Base-by-base conservation (phyloP, 2,329 filamentous ascomycete species). In the Westerdykella aurantiaca region DNA sequence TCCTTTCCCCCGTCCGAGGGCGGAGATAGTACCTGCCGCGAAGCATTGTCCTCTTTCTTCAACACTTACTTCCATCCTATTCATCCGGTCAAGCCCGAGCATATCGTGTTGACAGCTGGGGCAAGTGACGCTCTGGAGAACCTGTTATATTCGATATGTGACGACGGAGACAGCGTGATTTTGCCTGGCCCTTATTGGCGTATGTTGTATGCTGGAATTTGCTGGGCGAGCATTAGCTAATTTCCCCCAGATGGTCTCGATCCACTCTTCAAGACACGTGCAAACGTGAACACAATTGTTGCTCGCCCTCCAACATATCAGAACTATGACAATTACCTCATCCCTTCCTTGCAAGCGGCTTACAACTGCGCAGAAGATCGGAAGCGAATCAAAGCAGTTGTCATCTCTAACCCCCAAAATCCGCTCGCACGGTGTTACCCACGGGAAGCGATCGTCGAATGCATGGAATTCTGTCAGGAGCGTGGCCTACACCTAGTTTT, bases 401-500 rank as follows among this genome's bases (percentile, higher is more conserved):
- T 63, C 5, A 31, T 63, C 1, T 57, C 52, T 38, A 64, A 64
- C 17, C 60, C 60, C 0, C 54, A 61, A 18, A 61, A 59, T 22
- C 60, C 60, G 0, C 45, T 59, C 2, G 54, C 55, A 0, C 47
- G 50, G 45, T 62, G 61, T 35, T 63, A 63, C 17, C 51, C 52
- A 1, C 55, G 50, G 31, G 49, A 53, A 18, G 51, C 52, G 0
- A 31, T 64, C 3, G 49, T 62, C 1, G 61, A 61, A 18, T 52
- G 59, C 34, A 54, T 64, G 55, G 60, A 63, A 23, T 63, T 63
- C 25, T 64, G 61, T 31, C 60, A 63, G 34, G 58, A 64, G 35
- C 48, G 56, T 1, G 52, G 49, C 1, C 46, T 64, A 11, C 61
- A 64, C 41, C 38, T 63, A 2, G 58, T 64, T 13, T 57, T 45